Evolutionary conservation across 352 stramenopile species (phyloP).

Genomic region (Phytopythium mirpurense): DNA sequence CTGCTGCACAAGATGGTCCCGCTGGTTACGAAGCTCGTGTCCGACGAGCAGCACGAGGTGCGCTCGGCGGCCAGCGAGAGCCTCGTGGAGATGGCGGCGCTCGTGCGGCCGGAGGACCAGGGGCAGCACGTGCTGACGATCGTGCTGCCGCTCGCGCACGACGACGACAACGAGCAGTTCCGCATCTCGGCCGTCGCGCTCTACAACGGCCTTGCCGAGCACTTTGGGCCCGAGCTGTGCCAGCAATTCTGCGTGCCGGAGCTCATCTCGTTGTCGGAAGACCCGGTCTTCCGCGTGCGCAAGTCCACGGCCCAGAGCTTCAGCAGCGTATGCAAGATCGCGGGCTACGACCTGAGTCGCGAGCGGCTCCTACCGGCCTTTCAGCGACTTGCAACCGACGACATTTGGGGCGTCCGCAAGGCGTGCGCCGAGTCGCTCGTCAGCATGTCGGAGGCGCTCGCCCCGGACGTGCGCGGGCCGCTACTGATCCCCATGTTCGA

Average conservation of each 20-base stretch:
- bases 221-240: slow-evolving; percentile 87
- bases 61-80: slow-evolving; percentile 80
- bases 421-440: slow-evolving; percentile 90
- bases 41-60: slow-evolving; percentile 87
- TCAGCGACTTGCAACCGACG: slow-evolving; percentile 86
- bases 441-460: slow-evolving; percentile 80
- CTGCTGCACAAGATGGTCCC: slow-evolving; percentile 80
- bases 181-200: slow-evolving; percentile 91
- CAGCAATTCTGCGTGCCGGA: slow-evolving; percentile 92
- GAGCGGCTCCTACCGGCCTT: slow-evolving; percentile 90
- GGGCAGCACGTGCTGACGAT: slow-evolving; percentile 90
- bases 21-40: slow-evolving; percentile 66
- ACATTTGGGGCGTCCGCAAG: slow-evolving; percentile 93
- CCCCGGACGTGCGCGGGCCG: slow-evolving; percentile 59
- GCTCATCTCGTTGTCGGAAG: slow-evolving; percentile 87
- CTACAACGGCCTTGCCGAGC: slow-evolving; percentile 88
- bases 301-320: slow-evolving; percentile 91
- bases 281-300: slow-evolving; percentile 92
- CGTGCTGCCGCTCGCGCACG: slow-evolving; percentile 87
- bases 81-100: slow-evolving; percentile 80
- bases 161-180: slow-evolving; percentile 91
- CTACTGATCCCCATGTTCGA: slow-evolving; percentile 89
- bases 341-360: slow-evolving; percentile 62
- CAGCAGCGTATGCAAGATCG: slow-evolving; percentile 84
- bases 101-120: slow-evolving; percentile 88